Evolutionary conservation across 2,329 filamentous ascomycete species (phyloP).

Genomic region (Xylaria sp.): DNA sequence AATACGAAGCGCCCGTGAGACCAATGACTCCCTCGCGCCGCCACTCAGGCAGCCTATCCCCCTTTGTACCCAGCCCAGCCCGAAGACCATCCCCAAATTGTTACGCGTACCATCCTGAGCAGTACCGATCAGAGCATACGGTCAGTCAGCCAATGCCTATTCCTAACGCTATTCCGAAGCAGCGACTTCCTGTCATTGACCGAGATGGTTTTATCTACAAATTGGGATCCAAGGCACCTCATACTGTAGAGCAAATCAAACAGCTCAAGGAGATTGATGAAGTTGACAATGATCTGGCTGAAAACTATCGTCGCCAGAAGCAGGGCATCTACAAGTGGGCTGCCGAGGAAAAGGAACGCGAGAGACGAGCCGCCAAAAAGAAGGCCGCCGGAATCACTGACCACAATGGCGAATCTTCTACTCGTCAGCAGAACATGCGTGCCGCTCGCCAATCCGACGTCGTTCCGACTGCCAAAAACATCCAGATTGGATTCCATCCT

Average conservation of each 20-base stretch:
- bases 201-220: slow-evolving; percentile 8
- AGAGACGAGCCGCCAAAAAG: not conserved
- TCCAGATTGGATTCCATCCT: slow-evolving; percentile 15
- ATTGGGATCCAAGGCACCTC: slow-evolving; percentile 16
- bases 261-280: not conserved
- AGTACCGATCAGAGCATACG: not conserved
- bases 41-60: not conserved
- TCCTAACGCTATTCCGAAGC: slow-evolving; percentile 16
- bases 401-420: not conserved
- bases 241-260: not conserved
- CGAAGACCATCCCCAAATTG: not conserved
- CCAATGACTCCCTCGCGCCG: not conserved
- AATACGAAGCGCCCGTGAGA: not conserved
- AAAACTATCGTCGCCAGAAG: slow-evolving; percentile 2
- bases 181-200: not conserved
- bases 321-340: slow-evolving; percentile 2
- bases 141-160: slow-evolving; percentile 22
- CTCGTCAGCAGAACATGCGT: not conserved
- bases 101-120: not conserved
- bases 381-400: not conserved
- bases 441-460: slow-evolving; percentile 9
- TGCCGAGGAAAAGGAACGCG: not conserved
- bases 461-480: slow-evolving; percentile 4
- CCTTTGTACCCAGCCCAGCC: not conserved
- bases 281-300: not conserved